phyloP scores from a whole-genome alignment of 257 asterid species.

The Fraxinus pennsylvanica region DNA sequence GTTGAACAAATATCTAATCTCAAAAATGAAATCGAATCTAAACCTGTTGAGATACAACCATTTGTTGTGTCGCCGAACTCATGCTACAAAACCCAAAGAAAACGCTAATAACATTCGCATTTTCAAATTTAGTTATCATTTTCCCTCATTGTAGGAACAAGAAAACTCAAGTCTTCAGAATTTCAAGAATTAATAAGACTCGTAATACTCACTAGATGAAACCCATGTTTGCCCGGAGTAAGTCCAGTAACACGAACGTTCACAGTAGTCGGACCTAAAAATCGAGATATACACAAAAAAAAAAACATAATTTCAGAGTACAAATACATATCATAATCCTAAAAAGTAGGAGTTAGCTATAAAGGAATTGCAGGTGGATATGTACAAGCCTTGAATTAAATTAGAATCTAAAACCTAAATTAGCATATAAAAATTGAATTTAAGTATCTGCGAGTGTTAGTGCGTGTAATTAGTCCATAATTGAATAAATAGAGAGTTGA shows the following conservation, averaged over 20 bases:
- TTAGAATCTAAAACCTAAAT: conserved; percentile 3
- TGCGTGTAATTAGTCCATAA: conserved; percentile 1
- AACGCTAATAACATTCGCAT: conserved; percentile 20
- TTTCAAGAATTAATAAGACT: not conserved
- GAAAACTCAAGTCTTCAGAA: not conserved
- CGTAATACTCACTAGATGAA: conserved; percentile 70
- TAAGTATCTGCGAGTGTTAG: not conserved
- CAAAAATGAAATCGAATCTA: conserved; percentile 25
- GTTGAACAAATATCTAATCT: conserved; percentile 7
- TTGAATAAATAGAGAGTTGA: conserved; percentile 27
- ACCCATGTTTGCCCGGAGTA: conserved; percentile 91
- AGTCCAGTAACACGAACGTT: conserved; percentile 80
- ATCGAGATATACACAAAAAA: conserved; percentile 20
- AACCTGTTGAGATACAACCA: conserved; percentile 98
- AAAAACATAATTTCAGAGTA: conserved; percentile 20
- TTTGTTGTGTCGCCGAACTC: conserved; percentile 97
- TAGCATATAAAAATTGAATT: not conserved
- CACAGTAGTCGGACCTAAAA: conserved; percentile 85
- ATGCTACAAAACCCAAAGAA: conserved; percentile 53
- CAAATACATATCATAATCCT: not conserved
- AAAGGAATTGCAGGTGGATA: too few species aligned
- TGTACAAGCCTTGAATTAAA: not conserved
- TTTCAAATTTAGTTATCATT: not conserved
- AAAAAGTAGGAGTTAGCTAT: too few species aligned
- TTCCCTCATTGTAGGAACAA: conserved; percentile 8